These are phyloP conservation scores for Ophiognomonia clavigignenti-juglandacearum DNA, from an alignment of 2,329 filamentous ascomycete genomes.

Conservation along the genomic window DNA sequence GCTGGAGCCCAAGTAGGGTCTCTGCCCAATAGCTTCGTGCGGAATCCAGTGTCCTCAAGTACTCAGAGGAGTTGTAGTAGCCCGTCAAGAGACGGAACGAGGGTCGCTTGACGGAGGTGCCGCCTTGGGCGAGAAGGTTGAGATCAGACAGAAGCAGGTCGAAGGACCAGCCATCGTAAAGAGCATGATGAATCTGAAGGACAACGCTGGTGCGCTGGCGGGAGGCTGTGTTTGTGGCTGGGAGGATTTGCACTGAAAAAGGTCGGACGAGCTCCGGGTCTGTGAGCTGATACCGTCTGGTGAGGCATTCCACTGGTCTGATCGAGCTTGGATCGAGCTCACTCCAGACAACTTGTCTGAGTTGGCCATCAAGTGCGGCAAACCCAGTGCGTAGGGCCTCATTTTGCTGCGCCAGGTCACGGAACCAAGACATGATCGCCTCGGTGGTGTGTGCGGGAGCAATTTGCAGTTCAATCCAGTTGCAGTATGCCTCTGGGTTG, in stretches of 20 bases:
- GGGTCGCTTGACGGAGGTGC: slow-evolving; percentile 35
- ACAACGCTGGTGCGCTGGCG: slow-evolving; percentile 22
- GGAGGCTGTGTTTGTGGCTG: not conserved
- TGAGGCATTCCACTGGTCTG: slow-evolving; percentile 29
- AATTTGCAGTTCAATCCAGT: slow-evolving; percentile 63
- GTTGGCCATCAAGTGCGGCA: slow-evolving; percentile 44
- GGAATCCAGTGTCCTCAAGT: slow-evolving; percentile 27
- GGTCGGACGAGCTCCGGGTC: slow-evolving; percentile 47
- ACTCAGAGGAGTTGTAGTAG: slow-evolving; percentile 35
- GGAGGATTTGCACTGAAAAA: slow-evolving; percentile 53
- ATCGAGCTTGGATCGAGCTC: slow-evolving; percentile 39
- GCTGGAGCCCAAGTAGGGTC: slow-evolving; percentile 53
- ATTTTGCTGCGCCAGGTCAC: slow-evolving; percentile 47
- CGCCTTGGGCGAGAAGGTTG: slow-evolving; percentile 37
- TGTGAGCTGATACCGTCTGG: slow-evolving; percentile 35
- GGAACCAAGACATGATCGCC: slow-evolving; percentile 45
- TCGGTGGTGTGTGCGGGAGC: slow-evolving; percentile 23
- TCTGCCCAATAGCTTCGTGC: slow-evolving; percentile 66
- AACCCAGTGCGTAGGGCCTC: slow-evolving; percentile 74
- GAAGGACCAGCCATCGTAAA: slow-evolving; percentile 93
- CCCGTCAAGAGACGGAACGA: slow-evolving; percentile 57
- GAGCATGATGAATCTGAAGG: slow-evolving; percentile 69
- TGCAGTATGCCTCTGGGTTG: slow-evolving; percentile 64
- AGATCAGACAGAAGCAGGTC: slow-evolving; percentile 70
- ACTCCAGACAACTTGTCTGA: slow-evolving; percentile 62